These are phyloP conservation scores for Diutina neorugosa DNA, from an alignment of 1,139 yeast species.

Conservation along the genomic window DNA sequence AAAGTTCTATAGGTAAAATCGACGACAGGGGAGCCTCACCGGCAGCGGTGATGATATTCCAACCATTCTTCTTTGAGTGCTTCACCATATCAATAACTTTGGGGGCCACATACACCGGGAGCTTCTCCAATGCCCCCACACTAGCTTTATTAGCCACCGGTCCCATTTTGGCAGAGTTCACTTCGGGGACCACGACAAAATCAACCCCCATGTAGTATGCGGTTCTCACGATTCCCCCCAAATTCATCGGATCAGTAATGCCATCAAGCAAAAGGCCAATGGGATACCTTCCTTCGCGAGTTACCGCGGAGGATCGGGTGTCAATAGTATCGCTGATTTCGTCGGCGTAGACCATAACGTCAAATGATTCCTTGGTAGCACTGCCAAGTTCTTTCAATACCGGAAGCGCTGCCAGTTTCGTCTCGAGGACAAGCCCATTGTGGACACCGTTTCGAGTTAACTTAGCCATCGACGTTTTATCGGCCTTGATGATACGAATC, in stretches of 20 bases:
- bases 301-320: constrained; percentile 11
- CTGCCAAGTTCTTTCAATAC: neutral
- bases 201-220: constrained; percentile 83
- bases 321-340: constrained; percentile 9
- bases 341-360: neutral
- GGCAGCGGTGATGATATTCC: constrained; percentile 65
- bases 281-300: constrained; percentile 25
- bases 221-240: constrained; percentile 77
- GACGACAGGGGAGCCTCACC: constrained; percentile 17
- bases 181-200: constrained; percentile 58
- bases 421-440: constrained; percentile 52
- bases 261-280: constrained; percentile 72
- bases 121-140: constrained; percentile 77
- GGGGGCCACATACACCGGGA: constrained; percentile 46
- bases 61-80: constrained; percentile 41
- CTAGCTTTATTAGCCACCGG: constrained; percentile 75
- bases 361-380: neutral
- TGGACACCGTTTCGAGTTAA: constrained; percentile 65
- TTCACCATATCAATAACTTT: constrained; percentile 56
- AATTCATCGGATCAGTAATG: constrained; percentile 80
- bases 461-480: constrained; percentile 46
- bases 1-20: constrained; percentile 15
- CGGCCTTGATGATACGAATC: constrained; percentile 29
- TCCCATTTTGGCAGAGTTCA: constrained; percentile 61
- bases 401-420: neutral